These are phyloP conservation scores for Zygosaccharomyces rouxii DNA, from an alignment of 805 yeast species.

Conservation along the genomic window DNA sequence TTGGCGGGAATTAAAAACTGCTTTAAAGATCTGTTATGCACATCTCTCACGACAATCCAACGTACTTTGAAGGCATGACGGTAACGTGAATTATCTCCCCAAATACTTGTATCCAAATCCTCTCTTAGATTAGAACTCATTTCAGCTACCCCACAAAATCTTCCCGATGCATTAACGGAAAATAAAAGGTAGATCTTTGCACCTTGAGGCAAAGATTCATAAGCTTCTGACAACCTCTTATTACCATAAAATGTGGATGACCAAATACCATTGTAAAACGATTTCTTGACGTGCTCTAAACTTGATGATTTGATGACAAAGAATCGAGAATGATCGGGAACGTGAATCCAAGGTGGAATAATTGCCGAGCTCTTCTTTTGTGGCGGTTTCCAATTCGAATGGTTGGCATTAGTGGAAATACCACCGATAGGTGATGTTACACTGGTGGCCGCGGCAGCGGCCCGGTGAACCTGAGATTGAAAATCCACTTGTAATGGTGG, in stretches of 20 bases:
- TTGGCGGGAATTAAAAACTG: conserved; percentile 43
- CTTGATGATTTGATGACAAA: conserved; percentile 56
- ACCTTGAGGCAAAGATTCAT: conserved; percentile 11
- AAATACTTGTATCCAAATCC: conserved; percentile 38
- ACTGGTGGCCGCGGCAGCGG: not conserved
- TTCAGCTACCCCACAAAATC: conserved; percentile 55
- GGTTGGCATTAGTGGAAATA: not conserved
- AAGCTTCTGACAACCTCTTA: conserved; percentile 46
- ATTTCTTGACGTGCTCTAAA: conserved; percentile 45
- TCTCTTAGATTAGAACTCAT: conserved; percentile 39
- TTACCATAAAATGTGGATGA: conserved; percentile 57
- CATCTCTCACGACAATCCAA: conserved; percentile 50
- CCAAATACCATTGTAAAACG: conserved; percentile 51
- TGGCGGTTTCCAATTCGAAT: not conserved
- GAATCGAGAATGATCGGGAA: conserved; percentile 36
- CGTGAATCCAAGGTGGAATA: conserved; percentile 26
- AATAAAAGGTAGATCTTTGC: conserved; percentile 47
- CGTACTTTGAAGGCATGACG: conserved; percentile 49
- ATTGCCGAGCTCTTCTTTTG: conserved; percentile 15
- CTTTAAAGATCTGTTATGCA: conserved; percentile 46
- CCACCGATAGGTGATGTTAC: not conserved
- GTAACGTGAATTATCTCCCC: conserved; percentile 48
- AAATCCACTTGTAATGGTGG: not conserved
- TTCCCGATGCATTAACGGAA: conserved; percentile 55
- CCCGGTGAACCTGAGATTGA: not conserved